phyloP scores from a whole-genome alignment of 768 basidiomycete genomes.

The Termitomyces sp. region DNA sequence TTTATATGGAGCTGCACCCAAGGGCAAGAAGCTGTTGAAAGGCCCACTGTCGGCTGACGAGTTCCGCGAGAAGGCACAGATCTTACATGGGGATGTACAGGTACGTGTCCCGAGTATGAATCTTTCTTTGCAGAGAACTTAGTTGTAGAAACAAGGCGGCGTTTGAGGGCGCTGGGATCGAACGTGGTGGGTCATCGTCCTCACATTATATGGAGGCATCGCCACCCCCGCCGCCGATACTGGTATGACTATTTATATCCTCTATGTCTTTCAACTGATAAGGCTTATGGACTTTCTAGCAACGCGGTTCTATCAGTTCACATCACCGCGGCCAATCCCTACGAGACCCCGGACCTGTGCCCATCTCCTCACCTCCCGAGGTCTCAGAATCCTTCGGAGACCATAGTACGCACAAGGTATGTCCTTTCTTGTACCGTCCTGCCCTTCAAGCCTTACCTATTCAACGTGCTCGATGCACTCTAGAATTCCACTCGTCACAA shows the following conservation, averaged over 20 bases:
- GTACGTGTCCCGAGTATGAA: conserved; percentile 1
- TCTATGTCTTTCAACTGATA: background rate
- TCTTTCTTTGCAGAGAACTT: background rate
- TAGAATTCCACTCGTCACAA: conserved; percentile 7
- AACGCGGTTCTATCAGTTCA: background rate
- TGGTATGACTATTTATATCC: conserved; percentile 1
- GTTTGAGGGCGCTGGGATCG: conserved; percentile 7
- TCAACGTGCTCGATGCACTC: background rate
- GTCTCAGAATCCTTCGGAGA: conserved; percentile 6
- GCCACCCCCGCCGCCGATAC: conserved; percentile 1
- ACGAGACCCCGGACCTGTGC: conserved; percentile 11
- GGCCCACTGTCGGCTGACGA: conserved; percentile 15
- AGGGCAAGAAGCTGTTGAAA: conserved; percentile 19
- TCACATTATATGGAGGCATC: conserved; percentile 3
- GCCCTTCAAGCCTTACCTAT: background rate
- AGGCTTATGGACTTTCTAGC: background rate
- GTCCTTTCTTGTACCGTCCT: background rate
- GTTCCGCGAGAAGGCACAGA: conserved; percentile 15
- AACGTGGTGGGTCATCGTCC: conserved; percentile 8
- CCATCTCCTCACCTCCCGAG: background rate
- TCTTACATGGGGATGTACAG: conserved; percentile 15
- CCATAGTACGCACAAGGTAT: conserved; percentile 10
- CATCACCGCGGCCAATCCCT: conserved; percentile 10
- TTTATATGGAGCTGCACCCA: conserved; percentile 16
- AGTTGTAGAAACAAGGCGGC: conserved; percentile 4